Conservation (phyloP, 257 asterid species). For the Parsonsia alboflavescens region DNA sequence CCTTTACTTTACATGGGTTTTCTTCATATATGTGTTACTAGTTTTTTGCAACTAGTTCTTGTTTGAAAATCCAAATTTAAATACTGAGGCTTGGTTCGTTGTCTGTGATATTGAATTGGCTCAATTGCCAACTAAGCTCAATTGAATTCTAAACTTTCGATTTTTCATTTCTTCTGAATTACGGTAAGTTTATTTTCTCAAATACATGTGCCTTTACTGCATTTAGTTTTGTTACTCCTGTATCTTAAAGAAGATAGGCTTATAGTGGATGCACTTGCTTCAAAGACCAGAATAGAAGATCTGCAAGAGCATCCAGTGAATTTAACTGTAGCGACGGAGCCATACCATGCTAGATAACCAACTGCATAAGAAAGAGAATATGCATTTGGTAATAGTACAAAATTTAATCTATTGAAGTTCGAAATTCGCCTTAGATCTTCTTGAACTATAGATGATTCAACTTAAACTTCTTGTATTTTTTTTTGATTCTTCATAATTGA, state of each 20-base stretch:
- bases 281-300: not conserved
- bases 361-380: not conserved
- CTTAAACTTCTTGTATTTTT: not conserved
- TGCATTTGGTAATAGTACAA: not conserved
- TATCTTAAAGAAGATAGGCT: not conserved
- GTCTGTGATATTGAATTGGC: not conserved
- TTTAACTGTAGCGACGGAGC: not conserved
- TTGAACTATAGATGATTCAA: not conserved
- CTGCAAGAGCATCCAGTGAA: not conserved
- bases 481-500: slow-evolving; percentile 12
- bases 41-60: not conserved
- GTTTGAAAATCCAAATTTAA: not conserved
- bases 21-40: not conserved
- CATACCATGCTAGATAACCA: not conserved
- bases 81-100: not conserved
- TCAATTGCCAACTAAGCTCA: not conserved
- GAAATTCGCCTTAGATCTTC: not conserved
- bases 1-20: not conserved
- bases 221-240: not conserved
- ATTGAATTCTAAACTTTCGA: not conserved
- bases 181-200: not conserved
- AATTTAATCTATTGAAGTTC: not conserved
- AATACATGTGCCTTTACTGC: not conserved
- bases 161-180: not conserved
- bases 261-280: not conserved